Evolutionary conservation across 805 yeast genomes (phyloP).

Genomic region (Ogataea pini): DNA sequence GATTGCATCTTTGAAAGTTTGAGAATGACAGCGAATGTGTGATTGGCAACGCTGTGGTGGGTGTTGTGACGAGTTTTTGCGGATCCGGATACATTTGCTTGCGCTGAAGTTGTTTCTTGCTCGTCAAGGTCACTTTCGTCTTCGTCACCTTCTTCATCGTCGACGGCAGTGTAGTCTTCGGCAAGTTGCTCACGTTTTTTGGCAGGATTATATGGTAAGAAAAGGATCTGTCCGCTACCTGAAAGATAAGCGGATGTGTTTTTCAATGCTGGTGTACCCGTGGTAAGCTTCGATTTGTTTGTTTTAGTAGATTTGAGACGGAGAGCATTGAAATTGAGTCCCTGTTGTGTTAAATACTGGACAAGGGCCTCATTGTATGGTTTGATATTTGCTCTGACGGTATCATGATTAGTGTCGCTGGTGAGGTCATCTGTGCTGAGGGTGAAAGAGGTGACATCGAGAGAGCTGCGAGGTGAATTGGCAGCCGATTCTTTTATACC

Average conservation of each 20-base stretch:
- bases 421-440: constrained; percentile 30
- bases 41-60: constrained; percentile 38
- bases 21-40: constrained; percentile 52
- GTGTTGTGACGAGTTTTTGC: neutral
- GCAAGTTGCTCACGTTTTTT: constrained; percentile 29
- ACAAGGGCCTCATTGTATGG: constrained; percentile 30
- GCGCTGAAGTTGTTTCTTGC: constrained; percentile 21
- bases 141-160: constrained; percentile 29
- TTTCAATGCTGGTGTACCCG: constrained; percentile 10
- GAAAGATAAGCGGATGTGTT: constrained; percentile 30
- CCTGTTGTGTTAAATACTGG: constrained; percentile 30
- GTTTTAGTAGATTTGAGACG: constrained; percentile 23
- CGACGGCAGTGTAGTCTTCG: constrained; percentile 21
- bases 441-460: constrained; percentile 21
- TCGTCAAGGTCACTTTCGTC: constrained; percentile 28
- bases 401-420: constrained; percentile 26
- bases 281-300: constrained; percentile 14
- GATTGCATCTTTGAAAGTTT: constrained; percentile 44
- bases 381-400: constrained; percentile 22
- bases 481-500: constrained; percentile 6
- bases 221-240: constrained; percentile 37
- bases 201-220: constrained; percentile 36
- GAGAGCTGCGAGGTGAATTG: constrained; percentile 24
- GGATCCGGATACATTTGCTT: constrained; percentile 12
- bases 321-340: constrained; percentile 31